Evolutionary conservation across 495 filamentous ascomycete genomes (phyloP), one percentile per base, ranked within the genome.

Genomic region (Penicillium argentinense): DNA sequence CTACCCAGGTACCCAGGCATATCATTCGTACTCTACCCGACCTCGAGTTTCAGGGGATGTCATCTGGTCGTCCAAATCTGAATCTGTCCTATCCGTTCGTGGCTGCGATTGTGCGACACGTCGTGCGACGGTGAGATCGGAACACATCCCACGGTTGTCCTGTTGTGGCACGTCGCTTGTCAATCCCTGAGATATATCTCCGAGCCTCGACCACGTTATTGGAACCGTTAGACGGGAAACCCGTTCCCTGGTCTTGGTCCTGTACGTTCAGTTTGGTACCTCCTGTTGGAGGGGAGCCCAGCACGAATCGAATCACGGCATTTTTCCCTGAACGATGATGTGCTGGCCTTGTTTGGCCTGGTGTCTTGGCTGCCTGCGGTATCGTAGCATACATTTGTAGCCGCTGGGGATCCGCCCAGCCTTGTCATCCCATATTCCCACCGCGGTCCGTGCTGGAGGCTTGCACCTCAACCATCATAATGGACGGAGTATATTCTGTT

Each of bases 11-110:
- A 17, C n/a, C n/a, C 17, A 12, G 4, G 17, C 30, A 12, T 14
- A 33, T 14, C 9, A 13, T 7, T 14, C 5, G 16, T 2, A 8
- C 8, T n/a, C 9, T 7, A 8, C 33, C 33, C 14, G 24, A 39
- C 8, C 3, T 11, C 21, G 16, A 5, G 27, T 23, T 16, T 45
- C 33, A 36, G 33, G 33, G 33, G 33, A 36, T 30, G 39, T 55
- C 47, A 49, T 49, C 50, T 36, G 49, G 38, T 34, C 53, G 51
- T 25, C 55, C 42, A 49, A 49, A 59, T 62, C 49, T 59, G 49
- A 59, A 62, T 61, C 22, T 40, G 33, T 25, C 39, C 28, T 47
- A 18, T 39, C 42, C 22, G 37, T 21, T 42, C 42, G 29, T 28
- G 30, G 34, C 41, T 32, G 42, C 44, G 49, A 59, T 59, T 47